Evolutionary conservation across 148 eudicot genomes (phyloP).

Genomic region (Arctostaphylos glauca): DNA sequence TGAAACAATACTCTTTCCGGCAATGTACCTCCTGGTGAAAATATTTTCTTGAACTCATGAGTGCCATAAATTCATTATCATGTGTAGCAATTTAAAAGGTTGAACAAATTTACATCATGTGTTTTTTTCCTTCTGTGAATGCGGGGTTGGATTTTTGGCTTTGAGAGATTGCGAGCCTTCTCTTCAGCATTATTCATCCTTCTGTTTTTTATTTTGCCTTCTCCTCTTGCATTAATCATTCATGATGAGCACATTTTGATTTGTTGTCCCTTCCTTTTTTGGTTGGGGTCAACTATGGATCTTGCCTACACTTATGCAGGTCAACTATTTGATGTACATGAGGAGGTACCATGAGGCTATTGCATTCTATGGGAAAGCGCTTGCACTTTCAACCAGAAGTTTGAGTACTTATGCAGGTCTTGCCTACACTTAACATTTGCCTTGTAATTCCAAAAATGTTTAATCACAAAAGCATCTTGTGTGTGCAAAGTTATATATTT

Average conservation of each 20-base stretch:
- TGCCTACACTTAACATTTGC: too few relatives aligned
- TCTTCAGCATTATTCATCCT: not conserved
- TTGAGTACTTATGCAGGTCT: too few relatives aligned
- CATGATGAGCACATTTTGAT: not conserved
- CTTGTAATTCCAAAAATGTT: too few relatives aligned
- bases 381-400: too few relatives aligned
- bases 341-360: too few relatives aligned
- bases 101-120: not conserved
- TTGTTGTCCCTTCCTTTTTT: not conserved
- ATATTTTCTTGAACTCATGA: not conserved
- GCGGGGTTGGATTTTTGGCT: conserved; percentile 66
- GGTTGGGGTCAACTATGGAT: not conserved
- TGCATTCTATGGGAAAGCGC: too few relatives aligned
- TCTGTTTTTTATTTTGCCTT: not conserved
- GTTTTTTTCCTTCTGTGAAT: conserved; percentile 16
- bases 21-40: conserved; percentile 77
- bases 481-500: too few relatives aligned
- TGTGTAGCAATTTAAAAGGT: not conserved
- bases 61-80: not conserved
- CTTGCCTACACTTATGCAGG: too few relatives aligned
- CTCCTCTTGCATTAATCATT: not conserved
- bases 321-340: too few relatives aligned
- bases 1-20: conserved; percentile 90
- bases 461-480: too few relatives aligned
- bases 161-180: conserved; percentile 50